Conservation (phyloP, 2,329 filamentous ascomycete genomes). For the Byssoonygena ceratinophila region DNA sequence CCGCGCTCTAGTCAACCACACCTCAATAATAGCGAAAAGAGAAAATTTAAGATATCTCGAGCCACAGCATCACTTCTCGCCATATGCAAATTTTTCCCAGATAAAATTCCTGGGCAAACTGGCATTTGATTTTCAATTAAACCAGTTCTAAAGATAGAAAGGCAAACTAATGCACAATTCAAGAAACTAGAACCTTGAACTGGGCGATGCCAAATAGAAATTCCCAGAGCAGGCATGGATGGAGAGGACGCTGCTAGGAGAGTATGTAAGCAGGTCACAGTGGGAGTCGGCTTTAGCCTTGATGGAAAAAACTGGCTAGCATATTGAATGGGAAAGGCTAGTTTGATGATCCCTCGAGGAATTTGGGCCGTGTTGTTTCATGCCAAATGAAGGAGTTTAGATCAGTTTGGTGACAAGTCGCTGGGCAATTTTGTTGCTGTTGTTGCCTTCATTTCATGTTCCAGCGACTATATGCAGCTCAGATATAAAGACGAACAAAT, state of each 20-base stretch:
- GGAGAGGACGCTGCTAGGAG: not conserved
- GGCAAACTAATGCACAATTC: not conserved
- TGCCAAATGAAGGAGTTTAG: not conserved
- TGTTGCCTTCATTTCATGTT: no score
- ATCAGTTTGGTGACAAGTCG: not conserved
- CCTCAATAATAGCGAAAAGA: not conserved
- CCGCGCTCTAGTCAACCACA: no score
- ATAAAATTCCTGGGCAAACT: not conserved
- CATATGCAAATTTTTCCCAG: no score
- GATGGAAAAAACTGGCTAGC: not conserved
- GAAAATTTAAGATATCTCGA: no score
- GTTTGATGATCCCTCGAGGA: not conserved
- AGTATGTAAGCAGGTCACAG: not conserved
- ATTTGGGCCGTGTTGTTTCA: not conserved
- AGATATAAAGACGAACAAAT: no score
- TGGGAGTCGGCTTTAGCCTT: not conserved
- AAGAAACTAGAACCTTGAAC: not conserved
- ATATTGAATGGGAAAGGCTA: not conserved
- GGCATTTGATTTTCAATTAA: not conserved
- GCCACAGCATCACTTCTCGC: no score
- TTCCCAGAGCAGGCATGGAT: not conserved
- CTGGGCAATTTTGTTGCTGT: no score
- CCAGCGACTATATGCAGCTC: no score
- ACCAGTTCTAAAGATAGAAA: conserved; percentile 5
- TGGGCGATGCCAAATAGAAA: not conserved